These are phyloP conservation scores for Podila minutissima DNA, from an alignment of 192 early-diverging fungal genomes.

Conservation along the genomic window DNA sequence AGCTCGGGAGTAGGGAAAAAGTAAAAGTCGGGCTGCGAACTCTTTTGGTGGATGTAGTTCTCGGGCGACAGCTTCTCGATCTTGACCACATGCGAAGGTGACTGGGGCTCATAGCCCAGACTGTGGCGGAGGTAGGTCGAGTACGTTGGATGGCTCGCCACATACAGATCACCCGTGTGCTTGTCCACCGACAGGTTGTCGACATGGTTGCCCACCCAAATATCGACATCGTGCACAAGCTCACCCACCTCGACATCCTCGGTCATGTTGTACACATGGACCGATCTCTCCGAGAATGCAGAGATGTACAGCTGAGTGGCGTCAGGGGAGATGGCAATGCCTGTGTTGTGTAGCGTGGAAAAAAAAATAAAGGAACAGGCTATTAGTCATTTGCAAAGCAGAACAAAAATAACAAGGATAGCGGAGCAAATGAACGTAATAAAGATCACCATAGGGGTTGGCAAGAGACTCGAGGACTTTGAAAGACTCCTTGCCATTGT, in stretches of 20 bases:
- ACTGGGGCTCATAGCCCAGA: conserved; percentile 40
- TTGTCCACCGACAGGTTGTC: conserved; percentile 44
- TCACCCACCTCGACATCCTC: conserved; percentile 22
- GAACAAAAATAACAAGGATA: background rate
- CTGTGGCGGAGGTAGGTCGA: conserved; percentile 40
- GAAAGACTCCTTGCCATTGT: conserved; percentile 23
- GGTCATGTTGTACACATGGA: conserved; percentile 40
- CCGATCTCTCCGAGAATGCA: conserved; percentile 26
- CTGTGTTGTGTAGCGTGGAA: conserved; percentile 1
- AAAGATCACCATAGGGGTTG: conserved; percentile 29
- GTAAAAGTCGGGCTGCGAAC: conserved; percentile 25
- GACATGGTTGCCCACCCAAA: conserved; percentile 43
- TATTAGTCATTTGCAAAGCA: background rate
- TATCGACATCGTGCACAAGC: conserved; percentile 30
- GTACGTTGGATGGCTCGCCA: conserved; percentile 44
- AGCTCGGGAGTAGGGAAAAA: conserved; percentile 32
- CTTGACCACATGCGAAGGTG: conserved; percentile 47
- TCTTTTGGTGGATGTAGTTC: conserved; percentile 35
- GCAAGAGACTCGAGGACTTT: conserved; percentile 29
- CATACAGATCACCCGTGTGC: conserved; percentile 44
- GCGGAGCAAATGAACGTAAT: background rate
- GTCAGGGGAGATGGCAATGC: conserved; percentile 39
- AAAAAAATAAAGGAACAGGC: background rate
- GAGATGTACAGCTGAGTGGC: conserved; percentile 33
- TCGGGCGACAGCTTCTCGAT: conserved; percentile 43